A percentile compares a stretch with the other conserved stretches of the same genome.
phyloP scores from a whole-genome alignment of 2,329 filamentous ascomycete species.

The Stagonosporopsis vannaccii region DNA sequence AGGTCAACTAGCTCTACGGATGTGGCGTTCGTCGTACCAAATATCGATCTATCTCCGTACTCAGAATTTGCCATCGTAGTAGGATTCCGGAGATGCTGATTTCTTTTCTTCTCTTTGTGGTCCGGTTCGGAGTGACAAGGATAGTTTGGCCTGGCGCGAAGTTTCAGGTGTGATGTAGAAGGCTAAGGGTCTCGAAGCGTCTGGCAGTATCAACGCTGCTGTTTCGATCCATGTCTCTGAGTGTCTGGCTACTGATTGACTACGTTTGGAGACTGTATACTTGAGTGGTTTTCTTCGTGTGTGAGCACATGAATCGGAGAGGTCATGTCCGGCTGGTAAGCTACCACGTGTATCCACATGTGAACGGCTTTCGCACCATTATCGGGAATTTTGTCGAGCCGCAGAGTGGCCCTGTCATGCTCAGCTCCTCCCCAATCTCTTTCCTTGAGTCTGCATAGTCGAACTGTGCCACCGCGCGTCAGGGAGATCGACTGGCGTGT shows the following conservation, averaged over 20 bases:
- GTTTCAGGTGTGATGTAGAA: not conserved
- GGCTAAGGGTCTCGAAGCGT: not conserved
- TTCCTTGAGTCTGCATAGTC: not conserved
- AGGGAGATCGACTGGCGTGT: not conserved
- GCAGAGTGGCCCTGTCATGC: not conserved
- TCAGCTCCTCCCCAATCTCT: not conserved
- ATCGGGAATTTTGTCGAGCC: not conserved
- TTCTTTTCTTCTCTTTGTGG: not conserved
- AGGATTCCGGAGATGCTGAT: not conserved
- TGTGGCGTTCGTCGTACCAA: conserved; percentile 6
- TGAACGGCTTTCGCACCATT: not conserved
- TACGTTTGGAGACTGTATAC: not conserved
- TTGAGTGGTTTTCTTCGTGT: not conserved
- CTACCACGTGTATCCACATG: not conserved
- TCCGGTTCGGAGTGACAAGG: not conserved
- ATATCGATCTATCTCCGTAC: not conserved
- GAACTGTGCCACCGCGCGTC: not conserved
- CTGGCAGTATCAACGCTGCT: not conserved
- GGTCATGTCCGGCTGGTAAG: not conserved
- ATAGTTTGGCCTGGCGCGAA: not conserved
- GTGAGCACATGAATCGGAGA: not conserved
- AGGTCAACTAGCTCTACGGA: not conserved
- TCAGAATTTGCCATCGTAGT: not conserved
- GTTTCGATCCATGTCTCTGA: not conserved
- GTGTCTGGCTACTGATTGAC: not conserved